Percentiles rank a stretch among this genome's conserved stretches.
Conservation (phyloP, 2,329 filamentous ascomycete genomes). For the Xylariales sp. region DNA sequence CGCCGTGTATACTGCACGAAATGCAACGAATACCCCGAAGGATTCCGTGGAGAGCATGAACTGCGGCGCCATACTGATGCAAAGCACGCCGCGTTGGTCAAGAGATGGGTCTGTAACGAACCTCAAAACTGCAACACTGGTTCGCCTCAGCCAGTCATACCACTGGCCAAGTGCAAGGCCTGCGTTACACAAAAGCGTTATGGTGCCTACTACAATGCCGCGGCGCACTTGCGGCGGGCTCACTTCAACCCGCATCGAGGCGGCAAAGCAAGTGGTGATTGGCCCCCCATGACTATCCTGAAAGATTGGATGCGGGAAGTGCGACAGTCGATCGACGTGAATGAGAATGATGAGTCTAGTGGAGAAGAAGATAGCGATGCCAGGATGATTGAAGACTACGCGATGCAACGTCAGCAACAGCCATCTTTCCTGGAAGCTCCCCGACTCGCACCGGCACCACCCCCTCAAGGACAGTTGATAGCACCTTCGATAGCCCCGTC, state of each 20-base stretch:
- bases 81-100: constrained; percentile 51
- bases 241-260: constrained; percentile 53
- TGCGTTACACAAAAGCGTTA: constrained; percentile 53
- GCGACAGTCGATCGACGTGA: constrained; percentile 41
- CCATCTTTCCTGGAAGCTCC: constrained; percentile 27
- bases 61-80: constrained; percentile 62
- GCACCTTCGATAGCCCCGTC: constrained; percentile 29
- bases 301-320: constrained; percentile 60
- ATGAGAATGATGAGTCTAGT: constrained; percentile 44
- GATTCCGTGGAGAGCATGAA: constrained; percentile 89
- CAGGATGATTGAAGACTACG: constrained; percentile 46
- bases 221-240: constrained; percentile 52
- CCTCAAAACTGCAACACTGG: constrained; percentile 33
- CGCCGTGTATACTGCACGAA: constrained; percentile 71
- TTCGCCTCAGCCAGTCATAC: constrained; percentile 44
- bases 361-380: constrained; percentile 47
- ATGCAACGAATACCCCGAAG: constrained; percentile 78
- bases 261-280: constrained; percentile 54
- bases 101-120: constrained; percentile 53
- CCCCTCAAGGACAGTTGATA: constrained; percentile 22
- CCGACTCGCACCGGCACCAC: constrained; percentile 27
- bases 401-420: constrained; percentile 25
- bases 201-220: constrained; percentile 55
- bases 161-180: constrained; percentile 51
- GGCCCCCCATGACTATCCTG: constrained; percentile 52